Evolutionary conservation across 202 grass and related monocot species (phyloP), one percentile per base, ranked within the genome.

Genomic region (Thinopyrum obtusiflorum): DNA sequence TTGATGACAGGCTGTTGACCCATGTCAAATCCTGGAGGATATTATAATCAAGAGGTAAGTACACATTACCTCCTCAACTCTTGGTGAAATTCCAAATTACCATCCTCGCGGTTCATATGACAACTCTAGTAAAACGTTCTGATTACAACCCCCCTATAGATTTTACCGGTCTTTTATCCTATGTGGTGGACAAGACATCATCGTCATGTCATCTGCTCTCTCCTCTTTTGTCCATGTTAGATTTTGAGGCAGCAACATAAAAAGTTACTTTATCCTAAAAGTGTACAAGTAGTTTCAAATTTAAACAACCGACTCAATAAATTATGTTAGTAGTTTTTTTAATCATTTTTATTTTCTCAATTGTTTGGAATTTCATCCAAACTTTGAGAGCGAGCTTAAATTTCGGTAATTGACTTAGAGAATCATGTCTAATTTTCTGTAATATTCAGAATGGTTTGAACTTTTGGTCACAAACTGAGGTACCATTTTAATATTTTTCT

Each of bases 1-100:
- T 94, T 91, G 36, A 94, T 85, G 9, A 17, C 31, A 44, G 76
- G 84, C 0, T 83, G 29, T 2, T 37, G 15, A 25, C 74, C 25
- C 21, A 20, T 67, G 65, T 91, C 83, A n/a, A 67, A 77, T 69
- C 89, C 92, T 94, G 59, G 6, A 36, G 29, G 4, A 79, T 14
- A 15, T 15, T 15, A 39, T 1, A 89, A 46, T 33, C 8, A 55
- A 47, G 10, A 42, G 11, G 5, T 42, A 40, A 24, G 11, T 25
- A 35, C 36, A 71, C 21, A 71, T 71, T 25, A 25, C 36, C 11
- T 14, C 5, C 35, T 71, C 20, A 24, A 71, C 35, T 24, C n/a
- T 71, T 25, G 33, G 0, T 70, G 35, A 40, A 21, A 0, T 53
- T 53, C 0, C 6, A 53, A 53, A 53, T 53, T 20, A 53, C 49